Conservation (phyloP, 2,329 filamentous ascomycete genomes). For the Diplodia scrobiculata region DNA sequence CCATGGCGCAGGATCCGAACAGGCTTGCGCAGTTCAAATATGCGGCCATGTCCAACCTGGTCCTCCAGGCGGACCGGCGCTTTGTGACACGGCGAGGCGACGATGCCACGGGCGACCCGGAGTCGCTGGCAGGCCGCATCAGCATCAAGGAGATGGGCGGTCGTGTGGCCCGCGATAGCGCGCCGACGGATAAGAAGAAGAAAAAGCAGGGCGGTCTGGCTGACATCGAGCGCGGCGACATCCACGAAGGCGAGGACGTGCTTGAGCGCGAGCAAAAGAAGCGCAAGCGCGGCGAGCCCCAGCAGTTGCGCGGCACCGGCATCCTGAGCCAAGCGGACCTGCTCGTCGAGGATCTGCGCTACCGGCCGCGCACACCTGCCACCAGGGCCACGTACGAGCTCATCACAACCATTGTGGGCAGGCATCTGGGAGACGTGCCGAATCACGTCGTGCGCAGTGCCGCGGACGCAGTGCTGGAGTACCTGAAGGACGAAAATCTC, state of each 20-base stretch:
- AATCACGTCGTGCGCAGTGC: conserved; percentile 91
- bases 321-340: conserved; percentile 83
- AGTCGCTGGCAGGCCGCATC: conserved; percentile 92
- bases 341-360: conserved; percentile 85
- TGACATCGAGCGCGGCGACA: conserved; percentile 71
- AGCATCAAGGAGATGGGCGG: conserved; percentile 94
- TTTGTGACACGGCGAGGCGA: conserved; percentile 91
- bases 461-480: conserved; percentile 87
- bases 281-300: conserved; percentile 73
- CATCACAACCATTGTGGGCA: conserved; percentile 86
- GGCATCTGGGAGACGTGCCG: conserved; percentile 86
- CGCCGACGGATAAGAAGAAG: conserved; percentile 68
- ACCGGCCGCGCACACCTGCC: conserved; percentile 85
- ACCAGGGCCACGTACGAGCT: conserved; percentile 93
- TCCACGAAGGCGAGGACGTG: conserved; percentile 81
- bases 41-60: conserved; percentile 99
- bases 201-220: conserved; percentile 59
- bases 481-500: conserved; percentile 89
- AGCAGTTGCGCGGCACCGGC: conserved; percentile 70
- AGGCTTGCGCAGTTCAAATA: conserved; percentile 93
- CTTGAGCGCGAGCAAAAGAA: conserved; percentile 82
- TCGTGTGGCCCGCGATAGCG: conserved; percentile 75
- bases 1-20: conserved; percentile 65
- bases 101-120: conserved; percentile 94
- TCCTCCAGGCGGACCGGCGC: conserved; percentile 97